Evolutionary conservation across 495 filamentous ascomycete species (phyloP).

Genomic region (Talaromyces liani): DNA sequence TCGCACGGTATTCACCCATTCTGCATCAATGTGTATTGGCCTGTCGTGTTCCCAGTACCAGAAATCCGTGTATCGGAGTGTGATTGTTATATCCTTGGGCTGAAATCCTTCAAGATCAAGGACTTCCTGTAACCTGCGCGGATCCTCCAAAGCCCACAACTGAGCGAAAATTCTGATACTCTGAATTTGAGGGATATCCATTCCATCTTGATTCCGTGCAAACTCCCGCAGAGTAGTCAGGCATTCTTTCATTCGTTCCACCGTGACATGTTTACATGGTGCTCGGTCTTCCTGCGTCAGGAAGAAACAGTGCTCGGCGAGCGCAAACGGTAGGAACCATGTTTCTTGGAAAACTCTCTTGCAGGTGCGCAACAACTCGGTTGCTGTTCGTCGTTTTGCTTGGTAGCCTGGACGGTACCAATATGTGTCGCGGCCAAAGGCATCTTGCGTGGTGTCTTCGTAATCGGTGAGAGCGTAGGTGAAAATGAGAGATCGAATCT

Average conservation of each 20-base stretch:
- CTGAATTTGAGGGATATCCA: conserved; percentile 11
- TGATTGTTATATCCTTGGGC: conserved; percentile 17
- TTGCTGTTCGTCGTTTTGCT: conserved; percentile 13
- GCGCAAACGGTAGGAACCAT: conserved; percentile 23
- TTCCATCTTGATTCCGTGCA: conserved; percentile 8
- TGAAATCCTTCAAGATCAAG: conserved; percentile 13
- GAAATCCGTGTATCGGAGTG: conserved; percentile 25
- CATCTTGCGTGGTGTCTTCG: conserved; percentile 8
- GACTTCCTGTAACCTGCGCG: conserved; percentile 10
- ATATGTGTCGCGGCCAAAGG: conserved; percentile 14
- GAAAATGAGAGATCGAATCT: conserved; percentile 23
- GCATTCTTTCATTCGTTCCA: conserved; percentile 8
- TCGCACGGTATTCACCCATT: conserved; percentile 15
- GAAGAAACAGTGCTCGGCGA: conserved; percentile 21
- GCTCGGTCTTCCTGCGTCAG: conserved; percentile 10
- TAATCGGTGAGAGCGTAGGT: conserved; percentile 17
- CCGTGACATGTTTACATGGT: conserved; percentile 7
- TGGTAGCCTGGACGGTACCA: conserved; percentile 18
- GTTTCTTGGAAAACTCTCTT: conserved; percentile 18
- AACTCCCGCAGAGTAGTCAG: conserved; percentile 5
- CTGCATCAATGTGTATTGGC: conserved; percentile 14
- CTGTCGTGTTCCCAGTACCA: conserved; percentile 20
- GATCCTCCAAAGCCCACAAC: conserved; percentile 15
- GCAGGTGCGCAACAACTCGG: conserved; percentile 17
- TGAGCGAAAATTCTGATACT: conserved; percentile 18